phyloP scores from a whole-genome alignment of 1,284 basidiomycete genomes.

The Rhodotorula sp. region DNA sequence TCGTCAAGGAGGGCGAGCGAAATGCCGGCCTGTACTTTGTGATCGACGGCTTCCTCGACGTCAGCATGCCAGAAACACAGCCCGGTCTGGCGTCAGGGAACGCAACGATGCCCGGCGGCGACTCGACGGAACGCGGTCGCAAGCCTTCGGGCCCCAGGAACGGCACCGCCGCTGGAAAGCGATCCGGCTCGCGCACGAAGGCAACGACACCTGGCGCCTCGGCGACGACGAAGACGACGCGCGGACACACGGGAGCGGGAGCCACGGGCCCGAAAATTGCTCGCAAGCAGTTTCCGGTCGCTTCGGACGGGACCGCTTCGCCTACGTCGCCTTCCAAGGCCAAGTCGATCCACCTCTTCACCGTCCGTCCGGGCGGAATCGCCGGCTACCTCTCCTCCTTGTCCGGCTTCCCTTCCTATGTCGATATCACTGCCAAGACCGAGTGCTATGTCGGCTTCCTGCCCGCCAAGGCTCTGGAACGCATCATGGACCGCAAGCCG shows the following conservation, averaged over 20 bases:
- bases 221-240: neutral
- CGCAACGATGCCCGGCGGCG: neutral
- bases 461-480: constrained; percentile 80
- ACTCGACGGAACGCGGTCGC: neutral
- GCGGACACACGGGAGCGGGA: neutral
- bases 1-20: constrained; percentile 86
- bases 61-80: constrained; percentile 64
- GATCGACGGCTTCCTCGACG: constrained; percentile 95
- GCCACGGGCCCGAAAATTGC: neutral
- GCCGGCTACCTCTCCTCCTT: constrained; percentile 96
- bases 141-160: neutral
- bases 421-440: constrained; percentile 93
- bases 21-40: constrained; percentile 95
- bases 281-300: neutral
- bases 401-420: constrained; percentile 87
- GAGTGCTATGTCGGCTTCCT: constrained; percentile 96
- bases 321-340: neutral
- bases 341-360: constrained; percentile 63
- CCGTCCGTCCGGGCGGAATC: constrained; percentile 94
- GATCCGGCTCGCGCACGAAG: constrained; percentile 1
- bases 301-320: neutral
- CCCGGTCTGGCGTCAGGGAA: neutral
- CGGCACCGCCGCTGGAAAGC: neutral
- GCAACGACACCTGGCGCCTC: neutral
- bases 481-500: constrained; percentile 85